Evolutionary conservation across 108 stramenopile species (phyloP), one percentile per base, ranked within the genome.

Genomic region (Chaetoceros muelleri): DNA sequence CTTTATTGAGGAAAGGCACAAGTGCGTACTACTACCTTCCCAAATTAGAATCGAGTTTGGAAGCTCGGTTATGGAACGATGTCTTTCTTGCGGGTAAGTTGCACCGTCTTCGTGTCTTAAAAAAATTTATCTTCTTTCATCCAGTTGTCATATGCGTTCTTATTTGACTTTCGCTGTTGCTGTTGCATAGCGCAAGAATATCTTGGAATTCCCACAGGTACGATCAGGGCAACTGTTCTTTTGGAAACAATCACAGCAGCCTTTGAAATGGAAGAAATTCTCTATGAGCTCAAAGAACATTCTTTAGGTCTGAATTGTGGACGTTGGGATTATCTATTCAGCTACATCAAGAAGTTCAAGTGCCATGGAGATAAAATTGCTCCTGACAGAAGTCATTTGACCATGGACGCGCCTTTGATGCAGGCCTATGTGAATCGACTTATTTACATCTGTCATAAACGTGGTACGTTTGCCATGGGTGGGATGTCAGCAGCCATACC

Each of bases 191-290:
- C n/a, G n/a, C n/a, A n/a, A 58, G 72, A 76, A 44, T 82, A 82
- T 59, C 65, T 94, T 57, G 92, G 90, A 16, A 65, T 95, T 5
- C 87, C 88, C 24, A 16, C 64, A 0, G 90, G 92, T 18, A 94
- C 90, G 5, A 78, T 92, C 53, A 69, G 93, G 24, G 93, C 90
- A 20, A 95, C 95, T 17, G 86, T 83, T 13, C 73, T 96, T 21
- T 62, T 96, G 45, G 95, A 96, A 70, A 96, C 93, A 23, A 93
- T 96, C 65, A 93, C 94, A 19, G 95, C 94, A 2, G 90, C 93
- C 3, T 95, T 94, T 75, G 86, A 95, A 60, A 95, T 95, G 90
- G 95, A 96, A 59, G 95, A 94, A 64, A 87, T 96, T 62, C 73
- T 94, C 28, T 93, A 93, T 69, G 94, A 94, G 66, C 76, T 96